Conservation (phyloP, 768 basidiomycete genomes). For the Naganishia onofrii region DNA sequence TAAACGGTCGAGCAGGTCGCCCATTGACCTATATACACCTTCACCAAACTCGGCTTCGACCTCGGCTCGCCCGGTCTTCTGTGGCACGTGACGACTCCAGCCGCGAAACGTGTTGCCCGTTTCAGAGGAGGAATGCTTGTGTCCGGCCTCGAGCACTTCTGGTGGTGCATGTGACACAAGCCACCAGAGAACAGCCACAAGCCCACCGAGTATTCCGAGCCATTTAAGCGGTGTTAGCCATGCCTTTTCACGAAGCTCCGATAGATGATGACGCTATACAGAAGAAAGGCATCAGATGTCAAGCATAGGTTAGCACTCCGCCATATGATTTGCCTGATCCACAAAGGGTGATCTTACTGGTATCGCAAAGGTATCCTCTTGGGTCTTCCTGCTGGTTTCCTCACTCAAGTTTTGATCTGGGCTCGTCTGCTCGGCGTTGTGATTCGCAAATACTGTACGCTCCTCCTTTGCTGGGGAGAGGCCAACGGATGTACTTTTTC, state of each 20-base stretch:
- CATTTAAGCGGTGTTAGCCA: constrained; percentile 41
- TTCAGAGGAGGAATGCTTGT: neutral
- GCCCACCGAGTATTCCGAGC: constrained; percentile 35
- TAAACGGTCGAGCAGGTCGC: constrained; percentile 46
- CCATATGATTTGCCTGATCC: neutral
- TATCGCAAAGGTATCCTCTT: too few species aligned
- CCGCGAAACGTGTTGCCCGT: neutral
- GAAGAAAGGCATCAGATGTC: constrained; percentile 6
- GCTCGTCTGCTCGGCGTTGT: neutral
- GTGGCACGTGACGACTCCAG: neutral
- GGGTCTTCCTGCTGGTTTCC: neutral
- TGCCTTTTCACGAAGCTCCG: constrained; percentile 30
- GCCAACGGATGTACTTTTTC: constrained; percentile 22
- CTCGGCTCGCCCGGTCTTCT: neutral
- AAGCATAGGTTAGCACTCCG: neutral
- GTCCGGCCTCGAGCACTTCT: neutral
- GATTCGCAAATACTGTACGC: constrained; percentile 2
- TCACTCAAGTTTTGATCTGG: neutral
- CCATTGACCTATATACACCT: constrained; percentile 43
- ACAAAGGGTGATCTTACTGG: neutral
- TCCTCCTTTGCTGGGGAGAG: constrained; percentile 28
- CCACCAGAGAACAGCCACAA: constrained; percentile 35
- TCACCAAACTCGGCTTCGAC: constrained; percentile 33
- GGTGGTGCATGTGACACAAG: constrained; percentile 25
- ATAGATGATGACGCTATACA: constrained; percentile 26